Percentiles rank a stretch among this genome's conserved stretches.
Evolutionary conservation across 2,329 filamentous ascomycete species (phyloP).

Genomic region (Penicillium expansum): DNA sequence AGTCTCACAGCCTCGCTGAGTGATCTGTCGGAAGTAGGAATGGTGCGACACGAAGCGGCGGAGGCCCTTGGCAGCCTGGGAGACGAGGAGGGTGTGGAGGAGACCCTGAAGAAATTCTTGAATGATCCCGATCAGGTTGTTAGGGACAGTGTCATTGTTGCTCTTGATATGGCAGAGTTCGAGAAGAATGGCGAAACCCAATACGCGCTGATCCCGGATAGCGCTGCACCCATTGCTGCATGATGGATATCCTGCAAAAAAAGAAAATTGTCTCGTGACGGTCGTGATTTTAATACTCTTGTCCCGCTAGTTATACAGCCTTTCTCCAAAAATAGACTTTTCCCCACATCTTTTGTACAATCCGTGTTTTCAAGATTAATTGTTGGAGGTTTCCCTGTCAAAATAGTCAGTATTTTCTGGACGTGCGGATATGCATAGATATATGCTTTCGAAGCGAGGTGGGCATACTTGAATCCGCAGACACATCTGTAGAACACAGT

Average conservation of each 20-base stretch:
- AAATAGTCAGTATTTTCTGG: slow-evolving; percentile 19
- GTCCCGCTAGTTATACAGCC: slow-evolving; percentile 28
- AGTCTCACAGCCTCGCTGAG: slow-evolving; percentile 76
- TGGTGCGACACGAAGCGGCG: slow-evolving; percentile 97
- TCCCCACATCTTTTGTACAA: slow-evolving; percentile 16
- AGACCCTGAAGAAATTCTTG: slow-evolving; percentile 75
- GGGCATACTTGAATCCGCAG: slow-evolving; percentile 74
- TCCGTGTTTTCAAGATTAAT: slow-evolving; percentile 24
- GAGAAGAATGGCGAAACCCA: slow-evolving; percentile 85
- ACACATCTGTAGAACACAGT: slow-evolving; percentile 89
- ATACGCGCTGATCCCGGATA: slow-evolving; percentile 83
- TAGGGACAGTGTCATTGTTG: slow-evolving; percentile 89
- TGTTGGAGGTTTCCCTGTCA: slow-evolving; percentile 37
- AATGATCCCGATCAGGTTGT: slow-evolving; percentile 91
- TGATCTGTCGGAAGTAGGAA: slow-evolving; percentile 78
- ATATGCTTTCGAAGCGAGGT: background rate
- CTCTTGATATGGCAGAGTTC: slow-evolving; percentile 96
- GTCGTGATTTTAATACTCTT: slow-evolving; percentile 30
- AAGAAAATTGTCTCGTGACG: slow-evolving; percentile 24
- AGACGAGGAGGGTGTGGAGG: slow-evolving; percentile 89
- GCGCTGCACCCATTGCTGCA: slow-evolving; percentile 29
- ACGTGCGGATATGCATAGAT: background rate
- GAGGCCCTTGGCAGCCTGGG: slow-evolving; percentile 93
- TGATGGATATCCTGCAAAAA: slow-evolving; percentile 19
- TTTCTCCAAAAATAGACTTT: slow-evolving; percentile 20